Evolutionary conservation across 2,329 filamentous ascomycete genomes (phyloP).

Genomic region (Exophiala calicioides): DNA sequence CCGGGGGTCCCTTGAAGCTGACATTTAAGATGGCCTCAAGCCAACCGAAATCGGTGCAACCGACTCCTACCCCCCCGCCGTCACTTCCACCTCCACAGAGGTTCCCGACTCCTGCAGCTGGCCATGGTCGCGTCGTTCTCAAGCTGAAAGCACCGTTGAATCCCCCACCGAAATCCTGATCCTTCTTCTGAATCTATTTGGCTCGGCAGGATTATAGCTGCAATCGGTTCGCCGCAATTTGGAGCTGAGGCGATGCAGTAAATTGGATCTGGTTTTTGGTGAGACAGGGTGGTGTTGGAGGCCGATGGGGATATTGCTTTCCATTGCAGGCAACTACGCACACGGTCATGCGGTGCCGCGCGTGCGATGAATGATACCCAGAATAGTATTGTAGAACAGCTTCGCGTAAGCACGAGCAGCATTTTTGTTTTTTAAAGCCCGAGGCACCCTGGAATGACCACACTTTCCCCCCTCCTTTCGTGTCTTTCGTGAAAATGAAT

Average conservation of each 20-base stretch:
- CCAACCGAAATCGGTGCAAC: slow-evolving; percentile 37
- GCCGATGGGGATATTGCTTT: slow-evolving; percentile 1
- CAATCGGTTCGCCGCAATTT: too few relatives aligned
- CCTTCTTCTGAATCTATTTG: too few relatives aligned
- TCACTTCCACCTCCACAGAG: slow-evolving; percentile 34
- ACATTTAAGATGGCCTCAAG: slow-evolving; percentile 33
- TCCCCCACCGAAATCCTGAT: too few relatives aligned
- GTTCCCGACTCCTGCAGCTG: slow-evolving; percentile 36
- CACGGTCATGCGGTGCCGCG: too few relatives aligned
- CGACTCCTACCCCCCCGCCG: slow-evolving; percentile 37
- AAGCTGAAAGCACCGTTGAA: slow-evolving; percentile 47
- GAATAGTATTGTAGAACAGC: slow-evolving; percentile 14
- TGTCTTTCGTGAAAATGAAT: slow-evolving; percentile 5
- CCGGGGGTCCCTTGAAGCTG: slow-evolving; percentile 16
- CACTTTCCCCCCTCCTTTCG: slow-evolving; percentile 20
- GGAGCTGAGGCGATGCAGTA: too few relatives aligned
- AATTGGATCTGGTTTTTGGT: too few relatives aligned
- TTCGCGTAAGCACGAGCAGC: background rate
- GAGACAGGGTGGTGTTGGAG: too few relatives aligned
- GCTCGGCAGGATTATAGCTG: too few relatives aligned
- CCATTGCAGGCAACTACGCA: background rate
- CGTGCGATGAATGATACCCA: slow-evolving; percentile 13
- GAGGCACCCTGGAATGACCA: too few relatives aligned
- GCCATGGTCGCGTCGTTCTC: slow-evolving; percentile 39
- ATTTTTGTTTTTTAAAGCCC: too few relatives aligned